A percentile compares a stretch with the other conserved stretches of the same genome.
Conservation (phyloP, 805 yeast genomes). For the Yarrowia yakushimensis region DNA sequence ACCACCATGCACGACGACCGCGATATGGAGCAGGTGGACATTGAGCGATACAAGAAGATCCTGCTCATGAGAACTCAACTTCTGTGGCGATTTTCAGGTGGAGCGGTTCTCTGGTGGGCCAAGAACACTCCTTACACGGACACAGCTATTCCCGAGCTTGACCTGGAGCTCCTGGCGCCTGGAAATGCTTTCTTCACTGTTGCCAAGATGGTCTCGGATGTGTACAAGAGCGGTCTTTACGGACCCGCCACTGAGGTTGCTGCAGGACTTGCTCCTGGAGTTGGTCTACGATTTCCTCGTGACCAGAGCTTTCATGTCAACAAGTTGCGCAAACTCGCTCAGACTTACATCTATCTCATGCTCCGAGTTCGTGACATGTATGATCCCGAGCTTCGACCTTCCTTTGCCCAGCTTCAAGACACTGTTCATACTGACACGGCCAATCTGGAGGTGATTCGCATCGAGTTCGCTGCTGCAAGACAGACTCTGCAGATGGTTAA, state of each 20-base stretch:
- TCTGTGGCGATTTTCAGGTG: not conserved
- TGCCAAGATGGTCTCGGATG: not conserved
- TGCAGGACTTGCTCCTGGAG: not conserved
- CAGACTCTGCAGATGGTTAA: slow-evolving; percentile 6
- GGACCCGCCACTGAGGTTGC: not conserved
- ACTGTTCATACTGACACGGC: slow-evolving; percentile 2
- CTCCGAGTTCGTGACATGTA: not conserved
- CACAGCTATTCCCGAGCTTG: not conserved
- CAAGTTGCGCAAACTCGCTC: not conserved
- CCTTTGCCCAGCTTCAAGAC: slow-evolving; percentile 2
- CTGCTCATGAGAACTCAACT: slow-evolving; percentile 13
- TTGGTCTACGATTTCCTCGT: not conserved
- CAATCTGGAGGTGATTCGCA: not conserved
- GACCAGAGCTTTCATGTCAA: not conserved
- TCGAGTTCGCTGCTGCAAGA: slow-evolving; percentile 7
- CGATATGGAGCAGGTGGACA: not conserved
- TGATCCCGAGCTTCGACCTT: slow-evolving; percentile 13
- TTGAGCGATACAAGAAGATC: slow-evolving; percentile 5
- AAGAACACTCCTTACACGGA: not conserved
- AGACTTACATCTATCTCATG: slow-evolving; percentile 13
- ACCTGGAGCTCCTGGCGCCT: not conserved
- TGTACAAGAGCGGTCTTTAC: not conserved
- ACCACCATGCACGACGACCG: not conserved
- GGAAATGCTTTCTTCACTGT: slow-evolving; percentile 1
- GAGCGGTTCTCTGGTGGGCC: not conserved